These are phyloP conservation scores for Bolboschoenoplectus hybrid DNA, from an alignment of 202 grass and related monocot genomes.

Conservation along the genomic window DNA sequence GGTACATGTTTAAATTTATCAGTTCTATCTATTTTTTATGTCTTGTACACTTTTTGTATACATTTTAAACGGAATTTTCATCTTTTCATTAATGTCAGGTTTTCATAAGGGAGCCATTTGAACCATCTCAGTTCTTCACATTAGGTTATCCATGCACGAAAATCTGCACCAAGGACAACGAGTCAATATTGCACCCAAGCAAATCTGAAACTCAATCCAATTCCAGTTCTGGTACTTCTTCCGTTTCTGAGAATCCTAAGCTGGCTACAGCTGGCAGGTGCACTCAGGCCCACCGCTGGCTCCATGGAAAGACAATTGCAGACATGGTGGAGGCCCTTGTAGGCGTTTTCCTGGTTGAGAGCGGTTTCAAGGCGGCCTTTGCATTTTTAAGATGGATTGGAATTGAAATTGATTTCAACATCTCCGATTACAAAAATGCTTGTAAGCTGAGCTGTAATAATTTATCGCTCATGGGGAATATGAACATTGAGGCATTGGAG, in stretches of 20 bases:
- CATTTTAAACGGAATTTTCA: slow-evolving; percentile 6
- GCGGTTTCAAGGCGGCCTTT: slow-evolving; percentile 91
- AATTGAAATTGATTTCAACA: slow-evolving; percentile 62
- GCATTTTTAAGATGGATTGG: slow-evolving; percentile 85
- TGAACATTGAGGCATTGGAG: slow-evolving; percentile 64
- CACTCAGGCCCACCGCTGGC: slow-evolving; percentile 84
- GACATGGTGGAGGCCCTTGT: slow-evolving; percentile 90
- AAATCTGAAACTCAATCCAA: slow-evolving; percentile 40
- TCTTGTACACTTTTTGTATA: background rate
- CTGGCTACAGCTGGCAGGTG: slow-evolving; percentile 42
- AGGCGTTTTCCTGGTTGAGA: slow-evolving; percentile 88
- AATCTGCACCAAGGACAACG: slow-evolving; percentile 63
- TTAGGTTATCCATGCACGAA: slow-evolving; percentile 76
- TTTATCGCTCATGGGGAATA: slow-evolving; percentile 57
- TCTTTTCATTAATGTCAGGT: slow-evolving; percentile 50
- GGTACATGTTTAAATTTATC: slow-evolving; percentile 50
- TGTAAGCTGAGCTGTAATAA: slow-evolving; percentile 61
- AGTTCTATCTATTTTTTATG: slow-evolving; percentile 6
- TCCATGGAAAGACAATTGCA: slow-evolving; percentile 83
- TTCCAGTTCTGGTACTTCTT: slow-evolving; percentile 7
- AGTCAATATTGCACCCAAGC: slow-evolving; percentile 59
- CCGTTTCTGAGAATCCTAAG: slow-evolving; percentile 29
- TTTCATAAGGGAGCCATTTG: slow-evolving; percentile 88
- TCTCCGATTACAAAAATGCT: slow-evolving; percentile 57
- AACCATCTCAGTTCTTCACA: slow-evolving; percentile 83